Evolutionary conservation across 805 yeast species (phyloP).

Genomic region (Pichia paraexigua): DNA sequence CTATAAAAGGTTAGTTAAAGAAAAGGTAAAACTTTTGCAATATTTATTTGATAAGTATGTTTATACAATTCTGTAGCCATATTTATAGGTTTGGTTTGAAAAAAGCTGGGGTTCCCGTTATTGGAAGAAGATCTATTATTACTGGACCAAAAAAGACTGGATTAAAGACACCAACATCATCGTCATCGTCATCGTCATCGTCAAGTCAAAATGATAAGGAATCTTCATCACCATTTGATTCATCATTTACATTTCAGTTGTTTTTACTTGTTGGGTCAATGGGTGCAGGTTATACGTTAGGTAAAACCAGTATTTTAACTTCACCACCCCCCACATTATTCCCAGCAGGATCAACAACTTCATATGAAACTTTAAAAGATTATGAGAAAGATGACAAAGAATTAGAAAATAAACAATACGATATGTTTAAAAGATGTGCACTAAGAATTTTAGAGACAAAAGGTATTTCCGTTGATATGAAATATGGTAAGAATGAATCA

Average conservation of each 20-base stretch:
- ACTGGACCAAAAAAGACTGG: conserved; percentile 6
- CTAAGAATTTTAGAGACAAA: conserved; percentile 19
- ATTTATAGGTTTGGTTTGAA: neutral
- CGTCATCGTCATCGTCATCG: neutral
- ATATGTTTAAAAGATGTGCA: conserved; percentile 23
- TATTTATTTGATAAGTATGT: neutral
- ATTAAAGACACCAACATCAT: neutral
- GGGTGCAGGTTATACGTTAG: conserved; percentile 29
- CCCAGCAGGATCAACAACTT: conserved; percentile 22
- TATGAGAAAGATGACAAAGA: conserved; percentile 10
- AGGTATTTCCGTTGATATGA: conserved; percentile 15
- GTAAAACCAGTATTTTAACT: conserved; percentile 19
- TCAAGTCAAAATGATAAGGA: neutral
- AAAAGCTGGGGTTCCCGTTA: neutral
- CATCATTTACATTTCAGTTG: conserved; percentile 22
- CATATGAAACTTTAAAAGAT: conserved; percentile 13
- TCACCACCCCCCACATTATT: conserved; percentile 25
- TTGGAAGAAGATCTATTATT: conserved; percentile 1
- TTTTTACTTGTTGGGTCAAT: conserved; percentile 24
- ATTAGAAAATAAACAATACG: conserved; percentile 10
- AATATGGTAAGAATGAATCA: conserved; percentile 11
- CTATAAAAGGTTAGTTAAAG: no score
- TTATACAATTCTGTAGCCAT: neutral
- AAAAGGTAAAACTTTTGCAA: no score
- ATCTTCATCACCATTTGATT: conserved; percentile 14